Evolutionary conservation across 306 rosid species (phyloP).

Genomic region (Myrica gale): DNA sequence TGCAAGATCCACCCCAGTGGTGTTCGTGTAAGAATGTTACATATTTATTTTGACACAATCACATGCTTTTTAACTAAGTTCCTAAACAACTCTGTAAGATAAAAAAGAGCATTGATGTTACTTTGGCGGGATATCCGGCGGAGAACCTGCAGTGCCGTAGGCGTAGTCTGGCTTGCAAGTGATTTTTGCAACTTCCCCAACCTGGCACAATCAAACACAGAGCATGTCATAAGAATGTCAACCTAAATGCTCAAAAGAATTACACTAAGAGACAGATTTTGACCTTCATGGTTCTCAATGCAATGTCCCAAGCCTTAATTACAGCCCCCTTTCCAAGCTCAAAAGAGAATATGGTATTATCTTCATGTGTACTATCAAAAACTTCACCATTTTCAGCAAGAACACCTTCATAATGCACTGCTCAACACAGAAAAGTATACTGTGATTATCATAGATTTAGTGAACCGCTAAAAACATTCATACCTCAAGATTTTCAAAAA

Average conservation of each 20-base stretch:
- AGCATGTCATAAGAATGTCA: conserved; percentile 18
- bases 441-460: not conserved
- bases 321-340: conserved; percentile 90
- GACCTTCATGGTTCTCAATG: conserved; percentile 94
- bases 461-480: conserved; percentile 1
- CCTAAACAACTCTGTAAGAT: not conserved
- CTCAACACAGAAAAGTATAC: conserved; percentile 26
- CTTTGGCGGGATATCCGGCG: conserved; percentile 95
- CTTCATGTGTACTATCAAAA: conserved; percentile 89
- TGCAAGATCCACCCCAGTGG: not conserved
- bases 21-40: not conserved
- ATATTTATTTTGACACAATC: not conserved
- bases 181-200: conserved; percentile 86
- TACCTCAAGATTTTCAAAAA: not conserved
- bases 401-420: conserved; percentile 89
- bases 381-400: conserved; percentile 83
- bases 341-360: conserved; percentile 85
- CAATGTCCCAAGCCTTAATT: conserved; percentile 95
- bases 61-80: not conserved
- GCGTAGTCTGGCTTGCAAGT: conserved; percentile 94
- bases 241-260: not conserved
- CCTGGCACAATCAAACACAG: conserved; percentile 44
- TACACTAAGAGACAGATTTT: conserved; percentile 5
- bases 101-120: conserved; percentile 29
- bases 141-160: conserved; percentile 91